Evolutionary conservation across 768 basidiomycete genomes (phyloP), one percentile per base, ranked within the genome.

Genomic region (Cubamyces lactineus): DNA sequence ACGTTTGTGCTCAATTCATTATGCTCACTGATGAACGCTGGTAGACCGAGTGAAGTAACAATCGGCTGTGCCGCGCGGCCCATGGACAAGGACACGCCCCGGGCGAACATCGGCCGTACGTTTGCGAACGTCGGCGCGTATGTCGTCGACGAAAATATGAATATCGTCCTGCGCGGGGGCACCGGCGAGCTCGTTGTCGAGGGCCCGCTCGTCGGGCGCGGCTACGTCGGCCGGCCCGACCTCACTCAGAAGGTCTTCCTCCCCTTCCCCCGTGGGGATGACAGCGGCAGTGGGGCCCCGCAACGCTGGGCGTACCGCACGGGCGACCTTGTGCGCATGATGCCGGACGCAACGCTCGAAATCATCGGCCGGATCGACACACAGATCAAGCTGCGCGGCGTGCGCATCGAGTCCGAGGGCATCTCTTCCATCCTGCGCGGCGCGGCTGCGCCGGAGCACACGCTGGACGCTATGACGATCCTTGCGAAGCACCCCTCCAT

Each of bases 321-420:
- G 0, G 82, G 82, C 11, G 82, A 84, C 62, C 66, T 83, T 57
- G 80, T 70, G 38, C 76, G 82, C 34, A 82, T 83, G 79, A 77
- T 82, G 71, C 79, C 81, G 0, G 80, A 83, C 59, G 73, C 70
- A 17, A 78, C 80, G 6, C 65, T 84, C 24, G 79, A 82, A 61
- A 81, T 84, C 57, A 70, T 82, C 15, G 82, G 83, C 34, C 76
- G 83, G 26, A 80, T 80, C 50, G 82, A 83, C 65, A 77, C 78
- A 6, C 83, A 83, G 59, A 78, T 84, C 67, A 84, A 84, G 69
- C 66, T 82, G 41, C 76, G 80, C 40, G 82, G 83, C 24, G 81
- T 83, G 19, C 80, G 83, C n/a, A 82, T 84, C 19, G 83, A 84
- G 65, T 76, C 77, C 2, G 82, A 81, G 62, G 82, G 81, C 6